Conservation (phyloP, 495 filamentous ascomycete species). For the Talaromyces nanjingensis region DNA sequence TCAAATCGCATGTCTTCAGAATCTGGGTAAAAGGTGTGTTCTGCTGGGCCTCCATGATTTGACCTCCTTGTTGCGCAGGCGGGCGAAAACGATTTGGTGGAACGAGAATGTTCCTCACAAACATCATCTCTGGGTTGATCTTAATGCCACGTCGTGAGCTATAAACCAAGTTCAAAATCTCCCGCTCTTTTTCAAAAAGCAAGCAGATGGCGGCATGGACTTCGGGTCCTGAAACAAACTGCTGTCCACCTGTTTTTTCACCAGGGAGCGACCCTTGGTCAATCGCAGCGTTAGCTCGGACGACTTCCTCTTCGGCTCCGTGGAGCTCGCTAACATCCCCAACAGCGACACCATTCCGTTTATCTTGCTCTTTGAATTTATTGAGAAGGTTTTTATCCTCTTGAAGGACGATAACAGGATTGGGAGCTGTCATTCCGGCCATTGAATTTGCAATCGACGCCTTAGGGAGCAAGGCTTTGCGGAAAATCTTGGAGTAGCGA, state of each 20-base stretch:
- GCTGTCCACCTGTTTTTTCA: conserved; percentile 37
- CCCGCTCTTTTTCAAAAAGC: conserved; percentile 80
- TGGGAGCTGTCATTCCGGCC: conserved; percentile 57
- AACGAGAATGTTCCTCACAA: conserved; percentile 74
- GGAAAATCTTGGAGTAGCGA: conserved; percentile 84
- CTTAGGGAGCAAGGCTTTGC: conserved; percentile 66
- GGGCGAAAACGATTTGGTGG: conserved; percentile 92
- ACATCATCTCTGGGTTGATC: conserved; percentile 79
- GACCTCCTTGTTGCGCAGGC: conserved; percentile 69
- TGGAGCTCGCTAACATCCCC: conserved; percentile 29
- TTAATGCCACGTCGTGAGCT: conserved; percentile 56
- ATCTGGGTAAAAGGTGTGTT: conserved; percentile 81
- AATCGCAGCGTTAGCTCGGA: conserved; percentile 45
- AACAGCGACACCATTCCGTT: conserved; percentile 12
- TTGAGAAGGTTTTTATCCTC: conserved; percentile 27
- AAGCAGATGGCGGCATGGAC: conserved; percentile 67
- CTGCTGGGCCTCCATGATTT: conserved; percentile 75
- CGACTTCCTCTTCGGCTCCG: conserved; percentile 64
- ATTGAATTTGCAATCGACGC: conserved; percentile 66
- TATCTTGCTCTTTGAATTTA: conserved; percentile 25
- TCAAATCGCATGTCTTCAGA: conserved; percentile 57
- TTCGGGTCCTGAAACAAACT: conserved; percentile 67
- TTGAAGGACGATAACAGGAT: conserved; percentile 49
- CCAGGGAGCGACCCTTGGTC: conserved; percentile 6
- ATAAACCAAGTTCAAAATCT: conserved; percentile 76